Percentiles rank a stretch among this genome's conserved stretches.
These are phyloP conservation scores for Penicillium sp. DNA, from an alignment of 2,329 filamentous ascomycete genomes.

Conservation along the genomic window DNA sequence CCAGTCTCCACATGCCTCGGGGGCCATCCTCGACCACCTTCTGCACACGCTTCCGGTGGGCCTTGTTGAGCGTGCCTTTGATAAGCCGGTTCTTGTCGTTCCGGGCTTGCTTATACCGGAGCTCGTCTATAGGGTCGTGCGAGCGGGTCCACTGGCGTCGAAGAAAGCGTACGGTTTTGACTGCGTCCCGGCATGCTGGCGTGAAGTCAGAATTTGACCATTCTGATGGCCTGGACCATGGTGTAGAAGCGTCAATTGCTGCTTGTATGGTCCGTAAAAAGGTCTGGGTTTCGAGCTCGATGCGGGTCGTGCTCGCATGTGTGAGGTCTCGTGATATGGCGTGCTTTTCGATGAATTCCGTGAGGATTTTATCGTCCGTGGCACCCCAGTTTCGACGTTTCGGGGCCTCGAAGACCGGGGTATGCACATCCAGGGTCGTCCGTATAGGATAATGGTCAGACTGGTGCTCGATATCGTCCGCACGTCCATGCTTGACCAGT, in stretches of 20 bases:
- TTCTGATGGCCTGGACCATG: background rate
- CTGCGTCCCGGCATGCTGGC: background rate
- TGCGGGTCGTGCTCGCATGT: no score
- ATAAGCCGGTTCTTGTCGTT: background rate
- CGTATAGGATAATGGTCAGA: no score
- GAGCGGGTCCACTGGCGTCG: background rate
- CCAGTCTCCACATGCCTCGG: background rate
- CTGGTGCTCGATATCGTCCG: no score
- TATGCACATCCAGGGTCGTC: no score
- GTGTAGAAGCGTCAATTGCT: background rate
- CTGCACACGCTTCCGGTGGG: background rate
- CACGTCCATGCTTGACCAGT: no score
- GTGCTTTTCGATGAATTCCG: no score
- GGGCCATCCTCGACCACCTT: background rate
- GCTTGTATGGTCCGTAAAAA: background rate
- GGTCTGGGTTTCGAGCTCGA: background rate
- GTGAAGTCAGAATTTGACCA: background rate
- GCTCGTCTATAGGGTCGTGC: background rate
- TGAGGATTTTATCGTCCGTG: no score
- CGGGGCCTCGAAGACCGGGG: no score
- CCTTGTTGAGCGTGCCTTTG: background rate
- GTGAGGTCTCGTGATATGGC: no score
- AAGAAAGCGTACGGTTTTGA: fast-evolving
- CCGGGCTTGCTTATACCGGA: background rate
- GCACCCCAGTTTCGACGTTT: no score